Evolutionary conservation across 768 basidiomycete species (phyloP).

Genomic region (Lactarius tabidus): DNA sequence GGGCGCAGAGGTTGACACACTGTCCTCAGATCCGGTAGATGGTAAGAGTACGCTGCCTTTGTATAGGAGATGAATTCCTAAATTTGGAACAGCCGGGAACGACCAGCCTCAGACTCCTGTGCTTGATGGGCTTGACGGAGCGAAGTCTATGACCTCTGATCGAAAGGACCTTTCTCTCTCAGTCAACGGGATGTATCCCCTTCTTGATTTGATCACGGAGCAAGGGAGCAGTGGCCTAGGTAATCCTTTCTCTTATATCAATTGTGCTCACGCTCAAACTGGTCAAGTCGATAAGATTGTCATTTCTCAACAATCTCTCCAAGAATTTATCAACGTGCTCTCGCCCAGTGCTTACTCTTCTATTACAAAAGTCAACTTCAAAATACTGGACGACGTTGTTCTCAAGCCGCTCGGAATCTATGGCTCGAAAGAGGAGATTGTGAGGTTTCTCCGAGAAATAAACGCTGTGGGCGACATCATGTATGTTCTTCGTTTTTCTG

Average conservation of each 20-base stretch:
- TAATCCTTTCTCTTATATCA: slow-evolving; percentile 26
- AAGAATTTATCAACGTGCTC: slow-evolving; percentile 45
- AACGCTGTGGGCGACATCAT: slow-evolving; percentile 36
- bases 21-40: background rate
- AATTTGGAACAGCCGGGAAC: background rate
- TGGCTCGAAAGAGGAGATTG: slow-evolving; percentile 51
- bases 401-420: slow-evolving; percentile 56
- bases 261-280: background rate
- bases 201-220: slow-evolving; percentile 52
- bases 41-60: background rate
- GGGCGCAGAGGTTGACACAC: background rate
- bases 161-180: background rate
- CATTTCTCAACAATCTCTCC: slow-evolving; percentile 49
- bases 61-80: background rate
- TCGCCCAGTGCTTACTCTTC: slow-evolving; percentile 50
- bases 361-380: slow-evolving; percentile 55
- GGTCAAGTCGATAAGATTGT: slow-evolving; percentile 67
- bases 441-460: slow-evolving; percentile 40
- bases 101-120: background rate
- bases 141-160: background rate
- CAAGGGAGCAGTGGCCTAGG: slow-evolving; percentile 48
- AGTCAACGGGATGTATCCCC: slow-evolving; percentile 45
- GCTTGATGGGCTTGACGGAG: background rate
- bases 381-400: slow-evolving; percentile 41
- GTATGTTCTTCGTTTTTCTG: slow-evolving; percentile 33